These are phyloP conservation scores for Taxawa tesnikishii DNA, from an alignment of 2,329 filamentous ascomycete genomes.

Conservation along the genomic window DNA sequence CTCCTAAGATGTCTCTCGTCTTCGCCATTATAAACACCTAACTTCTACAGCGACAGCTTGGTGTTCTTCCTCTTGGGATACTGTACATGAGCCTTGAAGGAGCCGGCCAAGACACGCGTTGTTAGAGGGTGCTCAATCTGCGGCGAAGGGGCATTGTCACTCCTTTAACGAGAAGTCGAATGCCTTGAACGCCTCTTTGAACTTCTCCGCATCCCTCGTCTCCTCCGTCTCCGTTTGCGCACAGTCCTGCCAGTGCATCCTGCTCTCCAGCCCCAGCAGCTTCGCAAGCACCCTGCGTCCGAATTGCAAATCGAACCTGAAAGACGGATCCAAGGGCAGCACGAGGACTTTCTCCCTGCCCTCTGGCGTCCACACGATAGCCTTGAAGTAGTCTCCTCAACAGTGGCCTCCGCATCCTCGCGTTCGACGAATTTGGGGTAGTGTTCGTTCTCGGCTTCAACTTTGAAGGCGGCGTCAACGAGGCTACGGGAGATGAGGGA, in stretches of 20 bases:
- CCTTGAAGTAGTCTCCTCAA: slow-evolving; percentile 21
- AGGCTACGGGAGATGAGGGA: slow-evolving; percentile 58
- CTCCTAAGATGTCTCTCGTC: too few species aligned
- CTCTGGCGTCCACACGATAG: slow-evolving; percentile 21
- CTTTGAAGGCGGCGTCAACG: slow-evolving; percentile 78
- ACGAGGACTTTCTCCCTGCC: slow-evolving; percentile 56
- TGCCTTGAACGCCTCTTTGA: slow-evolving; percentile 69
- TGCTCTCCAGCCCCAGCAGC: slow-evolving; percentile 63
- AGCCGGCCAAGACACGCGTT: too few species aligned
- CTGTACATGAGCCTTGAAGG: too few species aligned
- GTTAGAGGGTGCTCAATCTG: too few species aligned
- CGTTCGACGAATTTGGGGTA: slow-evolving; percentile 38
- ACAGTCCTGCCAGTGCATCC: slow-evolving; percentile 79
- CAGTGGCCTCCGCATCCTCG: slow-evolving; percentile 2
- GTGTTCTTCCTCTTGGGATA: slow-evolving; percentile 1
- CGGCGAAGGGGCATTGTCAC: too few species aligned
- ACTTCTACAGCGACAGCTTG: too few species aligned
- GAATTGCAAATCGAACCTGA: slow-evolving; percentile 84
- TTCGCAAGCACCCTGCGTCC: slow-evolving; percentile 80
- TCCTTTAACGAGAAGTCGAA: slow-evolving; percentile 65
- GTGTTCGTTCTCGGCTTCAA: slow-evolving; percentile 66
- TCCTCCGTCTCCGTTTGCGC: slow-evolving; percentile 68
- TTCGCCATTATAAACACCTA: too few species aligned
- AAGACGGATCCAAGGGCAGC: slow-evolving; percentile 57
- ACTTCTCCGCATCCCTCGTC: slow-evolving; percentile 60